Evolutionary conservation across 352 stramenopile genomes (phyloP), one percentile per base, ranked within the genome.

Genomic region (Phytophthora podocarpi): DNA sequence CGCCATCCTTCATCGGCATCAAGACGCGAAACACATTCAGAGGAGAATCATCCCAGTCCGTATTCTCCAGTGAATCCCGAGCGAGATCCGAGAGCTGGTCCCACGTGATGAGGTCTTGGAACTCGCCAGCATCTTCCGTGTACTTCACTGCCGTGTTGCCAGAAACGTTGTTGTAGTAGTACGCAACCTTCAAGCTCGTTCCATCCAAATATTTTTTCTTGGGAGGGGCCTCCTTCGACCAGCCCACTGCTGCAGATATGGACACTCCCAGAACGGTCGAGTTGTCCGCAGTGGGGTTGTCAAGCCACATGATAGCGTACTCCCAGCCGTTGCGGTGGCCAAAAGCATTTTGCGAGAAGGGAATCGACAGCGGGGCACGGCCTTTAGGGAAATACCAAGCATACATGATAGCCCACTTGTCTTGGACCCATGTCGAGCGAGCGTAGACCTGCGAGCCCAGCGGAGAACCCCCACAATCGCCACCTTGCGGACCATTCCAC

Each of bases 311-410:
- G 15, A 78, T 50, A 10, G 69, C 59, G 43, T 78, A 74, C 59
- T 80, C 72, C 72, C 72, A 80, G 30, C 72, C 60, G 39, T 80
- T 52, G 39, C 68, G 72, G 34, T 80, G 67, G 0, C 72, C 72
- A 10, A 75, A 59, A 12, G 50, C 31, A 20, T 45, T 34, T 5
- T 35, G 27, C 6, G 5, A 10, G n/a, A 50, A 15, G 20, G 47
- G 56, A 1, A 36, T 7, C 16, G 31, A 1, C 32, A 59, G 24
- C 32, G 65, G 42, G 30, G 64, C 52, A 28, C 61, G 64, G 0
- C 69, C 72, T 37, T 73, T 80, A 3, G n/a, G n/a, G n/a, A n/a
- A n/a, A n/a, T n/a, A n/a, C n/a, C n/a, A n/a, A n/a, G n/a, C n/a
- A n/a, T n/a, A 64, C 56, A 66, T 66, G 31, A 66, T 53, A 13